Evolutionary conservation across 2,329 filamentous ascomycete genomes (phyloP).

Genomic region (Cryphonectria parasitica): DNA sequence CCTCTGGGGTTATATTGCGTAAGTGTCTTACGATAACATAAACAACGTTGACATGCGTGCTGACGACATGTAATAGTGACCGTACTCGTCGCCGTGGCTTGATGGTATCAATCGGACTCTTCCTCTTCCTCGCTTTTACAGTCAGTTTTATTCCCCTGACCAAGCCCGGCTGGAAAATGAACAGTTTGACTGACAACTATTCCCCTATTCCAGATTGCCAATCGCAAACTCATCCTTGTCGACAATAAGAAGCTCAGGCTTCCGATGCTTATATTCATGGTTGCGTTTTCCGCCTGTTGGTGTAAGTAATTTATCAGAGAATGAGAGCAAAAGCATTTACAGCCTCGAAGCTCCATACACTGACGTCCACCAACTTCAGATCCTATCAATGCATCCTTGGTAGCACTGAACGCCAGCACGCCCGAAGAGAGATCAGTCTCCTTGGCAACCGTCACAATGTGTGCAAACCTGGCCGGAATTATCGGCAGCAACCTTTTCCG

Average conservation of each 20-base stretch:
- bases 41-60: background rate
- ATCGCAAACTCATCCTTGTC: slow-evolving; percentile 13
- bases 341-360: background rate
- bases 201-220: slow-evolving; percentile 10
- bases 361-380: slow-evolving; percentile 21
- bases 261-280: slow-evolving; percentile 14
- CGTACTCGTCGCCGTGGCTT: slow-evolving; percentile 12
- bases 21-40: background rate
- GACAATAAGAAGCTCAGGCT: slow-evolving; percentile 10
- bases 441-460: slow-evolving; percentile 60
- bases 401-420: slow-evolving; percentile 27
- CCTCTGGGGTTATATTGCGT: slow-evolving; percentile 19
- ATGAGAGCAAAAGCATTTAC: background rate
- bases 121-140: slow-evolving; percentile 12
- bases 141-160: background rate
- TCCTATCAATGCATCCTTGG: slow-evolving; percentile 32
- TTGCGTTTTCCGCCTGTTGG: slow-evolving; percentile 22
- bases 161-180: no score
- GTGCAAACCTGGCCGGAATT: slow-evolving; percentile 64
- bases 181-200: background rate
- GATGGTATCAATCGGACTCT: slow-evolving; percentile 18
- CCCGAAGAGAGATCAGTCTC: slow-evolving; percentile 26
- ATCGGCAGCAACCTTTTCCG: slow-evolving; percentile 65
- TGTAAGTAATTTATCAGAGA: background rate
- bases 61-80: slow-evolving; percentile 8